Evolutionary conservation across 345 rosid genomes (phyloP), one percentile per base, ranked within the genome.

Genomic region (Pugionium cornutum): DNA sequence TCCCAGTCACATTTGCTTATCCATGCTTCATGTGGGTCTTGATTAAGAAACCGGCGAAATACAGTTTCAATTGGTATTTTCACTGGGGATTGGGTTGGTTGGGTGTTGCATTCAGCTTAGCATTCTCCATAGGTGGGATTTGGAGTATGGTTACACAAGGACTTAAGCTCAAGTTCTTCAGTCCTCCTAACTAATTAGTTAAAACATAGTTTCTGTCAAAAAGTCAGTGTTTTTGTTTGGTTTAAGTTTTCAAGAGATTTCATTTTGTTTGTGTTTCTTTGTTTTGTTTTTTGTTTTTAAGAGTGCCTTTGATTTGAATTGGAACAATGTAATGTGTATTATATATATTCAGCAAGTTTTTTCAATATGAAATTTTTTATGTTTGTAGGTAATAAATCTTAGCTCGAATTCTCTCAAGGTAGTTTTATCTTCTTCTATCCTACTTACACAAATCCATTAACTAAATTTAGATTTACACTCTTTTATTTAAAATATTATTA

Each of bases 21-120:
- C 97, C 98, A 42, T 92, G 98, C 85, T 92, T 92, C 88, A 89
- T 92, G 97, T 92, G 97, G 97, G 91, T 83, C 7, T 88, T 92
- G 11, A 89, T 89, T 2, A 89, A 88, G 76, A 89, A 73, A 64
- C 97, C 98, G 0, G 32, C 82, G 0, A 92, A 86, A 62, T 89
- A 83, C 77, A 92, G 94, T 83, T 89, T 92, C 86, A 88, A 80
- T 32, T 92, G 96, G 96, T 89, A 89, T 68, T 88, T 92, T 80
- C 83, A 92, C 9, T 92, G 97, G 98, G 86, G 80, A 9, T 80
- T 92, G 47, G 98, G 98, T 32, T 88, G 98, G 98, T 58, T 92
- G 31, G 97, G 98, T 4, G 71, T 92, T 62, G 94, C 89, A 4
- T 92, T 92, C 64, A 89, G 97, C 84, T 55, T 86, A 82, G 94